Percentiles rank a stretch among this genome's conserved stretches.
These are phyloP conservation scores for Russula vinacea DNA, from an alignment of 768 basidiomycete genomes.

Conservation along the genomic window DNA sequence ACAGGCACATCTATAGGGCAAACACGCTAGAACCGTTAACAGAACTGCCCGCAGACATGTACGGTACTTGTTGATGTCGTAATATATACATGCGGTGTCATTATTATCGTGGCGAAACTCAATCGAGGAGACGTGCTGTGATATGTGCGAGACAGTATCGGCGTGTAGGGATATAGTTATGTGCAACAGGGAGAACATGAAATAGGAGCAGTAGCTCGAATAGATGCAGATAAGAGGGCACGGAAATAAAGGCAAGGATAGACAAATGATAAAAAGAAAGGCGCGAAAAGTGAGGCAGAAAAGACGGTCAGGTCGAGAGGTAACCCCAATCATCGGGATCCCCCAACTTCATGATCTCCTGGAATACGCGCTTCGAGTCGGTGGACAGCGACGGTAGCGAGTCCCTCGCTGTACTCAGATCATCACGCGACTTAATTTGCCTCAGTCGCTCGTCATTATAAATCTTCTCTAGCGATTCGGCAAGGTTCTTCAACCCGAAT, in stretches of 20 bases:
- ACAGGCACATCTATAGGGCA: not conserved
- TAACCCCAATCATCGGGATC: slow-evolving; percentile 73
- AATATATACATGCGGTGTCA: slow-evolving; percentile 19
- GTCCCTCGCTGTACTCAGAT: slow-evolving; percentile 43
- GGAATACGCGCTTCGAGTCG: slow-evolving; percentile 78
- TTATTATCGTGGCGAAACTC: slow-evolving; percentile 15
- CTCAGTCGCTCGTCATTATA: slow-evolving; percentile 83
- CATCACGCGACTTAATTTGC: slow-evolving; percentile 58
- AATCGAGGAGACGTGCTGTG: slow-evolving; percentile 11
- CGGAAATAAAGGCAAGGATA: slow-evolving; percentile 13
- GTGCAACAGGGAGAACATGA: slow-evolving; percentile 15
- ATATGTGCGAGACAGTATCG: slow-evolving; percentile 11
- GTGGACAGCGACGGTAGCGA: slow-evolving; percentile 63
- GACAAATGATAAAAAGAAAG: slow-evolving; percentile 14
- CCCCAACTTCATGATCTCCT: slow-evolving; percentile 58
- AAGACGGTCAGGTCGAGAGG: slow-evolving; percentile 57
- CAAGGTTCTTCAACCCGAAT: slow-evolving; percentile 81
- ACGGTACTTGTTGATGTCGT: slow-evolving; percentile 23
- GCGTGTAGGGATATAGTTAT: slow-evolving; percentile 14
- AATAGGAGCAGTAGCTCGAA: slow-evolving; percentile 19
- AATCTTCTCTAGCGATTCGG: slow-evolving; percentile 71
- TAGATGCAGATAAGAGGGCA: slow-evolving; percentile 18
- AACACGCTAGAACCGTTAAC: not conserved
- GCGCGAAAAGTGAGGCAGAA: not conserved
- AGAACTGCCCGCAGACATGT: slow-evolving; percentile 10